phyloP scores from a whole-genome alignment of 2,329 filamentous ascomycete genomes.

The Cytospora schulzeri region DNA sequence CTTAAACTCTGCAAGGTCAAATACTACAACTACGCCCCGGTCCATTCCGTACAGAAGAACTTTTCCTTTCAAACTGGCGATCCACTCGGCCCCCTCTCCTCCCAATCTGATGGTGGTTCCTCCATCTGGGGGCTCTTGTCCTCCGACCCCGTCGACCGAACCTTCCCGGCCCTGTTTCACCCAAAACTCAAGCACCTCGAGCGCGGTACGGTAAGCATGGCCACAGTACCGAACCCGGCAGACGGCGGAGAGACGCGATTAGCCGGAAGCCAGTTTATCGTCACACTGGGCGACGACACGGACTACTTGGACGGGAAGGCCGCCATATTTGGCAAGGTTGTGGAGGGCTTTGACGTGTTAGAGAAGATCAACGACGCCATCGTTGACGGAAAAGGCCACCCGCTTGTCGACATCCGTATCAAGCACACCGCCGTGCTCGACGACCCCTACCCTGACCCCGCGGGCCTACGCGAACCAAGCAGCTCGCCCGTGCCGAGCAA shows the following conservation, averaged over 20 bases:
- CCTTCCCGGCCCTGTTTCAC: constrained; percentile 82
- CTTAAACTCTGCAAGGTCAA: constrained; percentile 98
- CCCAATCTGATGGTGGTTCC: constrained; percentile 86
- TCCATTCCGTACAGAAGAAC: constrained; percentile 89
- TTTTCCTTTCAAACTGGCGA: constrained; percentile 98
- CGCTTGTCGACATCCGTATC: constrained; percentile 91
- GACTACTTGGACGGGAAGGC: constrained; percentile 91
- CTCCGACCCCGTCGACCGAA: constrained; percentile 66
- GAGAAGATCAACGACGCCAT: constrained; percentile 93
- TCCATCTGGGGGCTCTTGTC: constrained; percentile 89
- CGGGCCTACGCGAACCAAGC: constrained; percentile 73
- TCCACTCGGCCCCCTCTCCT: constrained; percentile 81
- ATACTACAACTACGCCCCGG: constrained; percentile 96
- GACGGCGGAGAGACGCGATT: constrained; percentile 76
- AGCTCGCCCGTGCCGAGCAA: constrained; percentile 80
- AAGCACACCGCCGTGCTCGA: constrained; percentile 91
- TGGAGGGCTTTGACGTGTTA: constrained; percentile 91
- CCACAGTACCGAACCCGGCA: constrained; percentile 74
- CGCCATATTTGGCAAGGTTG: constrained; percentile 93
- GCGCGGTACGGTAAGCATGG: constrained; percentile 94
- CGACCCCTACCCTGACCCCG: constrained; percentile 85
- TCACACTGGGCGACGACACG: constrained; percentile 86
- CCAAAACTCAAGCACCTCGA: constrained; percentile 87
- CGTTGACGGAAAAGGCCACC: constrained; percentile 81
- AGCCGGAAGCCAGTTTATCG: constrained; percentile 89